These are phyloP conservation scores for Gossypium turneri DNA, from an alignment of 345 rosid species.

Conservation along the genomic window DNA sequence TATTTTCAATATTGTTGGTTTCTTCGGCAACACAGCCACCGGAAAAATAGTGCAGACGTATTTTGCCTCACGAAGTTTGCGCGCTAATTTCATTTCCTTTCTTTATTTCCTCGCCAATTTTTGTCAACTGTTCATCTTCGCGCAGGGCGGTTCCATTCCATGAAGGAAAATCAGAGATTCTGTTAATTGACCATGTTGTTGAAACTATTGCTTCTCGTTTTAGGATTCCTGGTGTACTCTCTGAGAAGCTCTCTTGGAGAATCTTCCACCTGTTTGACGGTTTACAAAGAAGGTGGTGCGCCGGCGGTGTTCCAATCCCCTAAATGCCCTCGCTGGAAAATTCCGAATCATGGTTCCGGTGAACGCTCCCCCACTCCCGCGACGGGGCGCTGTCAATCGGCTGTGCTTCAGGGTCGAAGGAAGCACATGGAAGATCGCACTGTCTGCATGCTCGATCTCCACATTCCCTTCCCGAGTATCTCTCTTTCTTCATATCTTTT, in stretches of 20 bases:
- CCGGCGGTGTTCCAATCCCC: constrained; percentile 83
- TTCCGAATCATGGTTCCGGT: constrained; percentile 36
- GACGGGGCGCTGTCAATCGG: constrained; percentile 29
- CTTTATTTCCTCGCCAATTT: not conserved
- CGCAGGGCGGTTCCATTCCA: not conserved
- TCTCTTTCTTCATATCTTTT: not conserved
- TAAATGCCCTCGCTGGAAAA: constrained; percentile 58
- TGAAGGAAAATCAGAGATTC: constrained; percentile 4
- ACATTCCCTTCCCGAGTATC: constrained; percentile 73
- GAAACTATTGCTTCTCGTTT: constrained; percentile 4
- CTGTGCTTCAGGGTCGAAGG: constrained; percentile 21
- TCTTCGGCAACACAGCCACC: not conserved
- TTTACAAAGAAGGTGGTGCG: constrained; percentile 58
- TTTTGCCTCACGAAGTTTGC: not conserved
- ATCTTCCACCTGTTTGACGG: constrained; percentile 74
- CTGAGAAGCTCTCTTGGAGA: constrained; percentile 35
- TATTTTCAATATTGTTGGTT: too few species aligned
- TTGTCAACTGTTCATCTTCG: not conserved
- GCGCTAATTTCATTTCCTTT: not conserved
- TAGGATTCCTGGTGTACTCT: constrained; percentile 17
- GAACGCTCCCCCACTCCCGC: constrained; percentile 26
- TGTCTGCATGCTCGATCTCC: constrained; percentile 73
- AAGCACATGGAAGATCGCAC: constrained; percentile 75
- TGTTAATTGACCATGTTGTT: not conserved
- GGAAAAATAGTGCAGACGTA: not conserved